phyloP scores from a whole-genome alignment of 441 rosid species.

The Gossypium trilobum region DNA sequence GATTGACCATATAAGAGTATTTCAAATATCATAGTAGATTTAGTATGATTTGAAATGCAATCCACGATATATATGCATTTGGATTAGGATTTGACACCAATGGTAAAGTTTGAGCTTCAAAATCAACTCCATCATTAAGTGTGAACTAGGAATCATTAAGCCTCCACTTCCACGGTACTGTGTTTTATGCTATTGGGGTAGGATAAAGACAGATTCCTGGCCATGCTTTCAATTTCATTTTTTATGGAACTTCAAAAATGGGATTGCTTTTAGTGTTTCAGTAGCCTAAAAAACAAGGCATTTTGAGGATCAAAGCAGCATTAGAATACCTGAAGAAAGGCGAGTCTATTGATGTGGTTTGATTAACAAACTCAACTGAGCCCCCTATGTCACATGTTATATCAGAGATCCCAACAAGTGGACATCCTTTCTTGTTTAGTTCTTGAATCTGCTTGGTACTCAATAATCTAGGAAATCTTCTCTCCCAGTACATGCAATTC shows the following conservation, averaged over 20 bases:
- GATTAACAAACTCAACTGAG: constrained; percentile 73
- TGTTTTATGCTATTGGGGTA: too few relatives aligned
- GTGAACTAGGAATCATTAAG: neutral
- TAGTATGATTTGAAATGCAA: too few relatives aligned
- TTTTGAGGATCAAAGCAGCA: neutral
- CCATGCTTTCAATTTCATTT: neutral
- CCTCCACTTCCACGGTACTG: neutral
- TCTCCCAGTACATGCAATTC: constrained; percentile 97
- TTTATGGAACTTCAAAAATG: neutral
- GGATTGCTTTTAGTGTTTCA: neutral
- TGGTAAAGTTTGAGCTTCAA: too few relatives aligned
- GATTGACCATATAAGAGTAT: neutral
- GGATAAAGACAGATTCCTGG: too few relatives aligned
- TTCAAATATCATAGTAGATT: too few relatives aligned
- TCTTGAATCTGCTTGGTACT: constrained; percentile 62
- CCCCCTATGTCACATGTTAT: constrained; percentile 88
- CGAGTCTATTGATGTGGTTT: constrained; percentile 59
- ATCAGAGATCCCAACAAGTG: constrained; percentile 78
- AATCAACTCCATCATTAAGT: neutral
- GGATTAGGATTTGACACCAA: too few relatives aligned
- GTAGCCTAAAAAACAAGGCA: neutral
- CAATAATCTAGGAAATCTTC: constrained; percentile 68
- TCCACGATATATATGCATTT: too few relatives aligned
- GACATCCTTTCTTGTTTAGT: constrained; percentile 47
- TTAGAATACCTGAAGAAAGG: constrained; percentile 68